Evolutionary conservation across 2,329 filamentous ascomycete genomes (phyloP).

Genomic region (Trichoderma lentiforme): DNA sequence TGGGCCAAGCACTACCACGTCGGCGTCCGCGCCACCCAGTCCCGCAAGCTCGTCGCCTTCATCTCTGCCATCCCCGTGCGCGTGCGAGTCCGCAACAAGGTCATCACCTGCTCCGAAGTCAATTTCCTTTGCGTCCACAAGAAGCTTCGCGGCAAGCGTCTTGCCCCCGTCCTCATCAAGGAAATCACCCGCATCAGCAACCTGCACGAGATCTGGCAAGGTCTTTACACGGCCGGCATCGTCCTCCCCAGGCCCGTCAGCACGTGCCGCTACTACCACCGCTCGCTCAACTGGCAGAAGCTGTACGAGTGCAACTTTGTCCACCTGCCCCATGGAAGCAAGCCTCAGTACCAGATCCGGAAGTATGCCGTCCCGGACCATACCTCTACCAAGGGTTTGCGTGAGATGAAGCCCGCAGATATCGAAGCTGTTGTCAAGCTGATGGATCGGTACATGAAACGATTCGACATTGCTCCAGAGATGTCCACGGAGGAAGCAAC

Average conservation of each 20-base stretch:
- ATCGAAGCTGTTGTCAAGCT: conserved; percentile 71
- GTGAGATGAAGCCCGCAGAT: conserved; percentile 77
- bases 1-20: conserved; percentile 96
- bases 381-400: conserved; percentile 70
- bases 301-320: conserved; percentile 94
- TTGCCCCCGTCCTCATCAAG: conserved; percentile 93
- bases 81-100: conserved; percentile 73
- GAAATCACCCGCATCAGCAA: conserved; percentile 95
- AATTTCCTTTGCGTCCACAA: conserved; percentile 99
- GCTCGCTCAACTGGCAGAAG: conserved; percentile 92
- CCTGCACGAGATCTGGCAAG: conserved; percentile 82
- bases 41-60: conserved; percentile 86
- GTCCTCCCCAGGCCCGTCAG: conserved; percentile 88
- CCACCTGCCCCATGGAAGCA: conserved; percentile 77
- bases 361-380: conserved; percentile 79
- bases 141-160: conserved; percentile 88
- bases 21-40: conserved; percentile 80
- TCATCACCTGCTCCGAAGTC: conserved; percentile 81
- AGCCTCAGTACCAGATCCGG: conserved; percentile 77
- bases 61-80: conserved; percentile 90
- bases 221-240: conserved; percentile 90
- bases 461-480: conserved; percentile 80
- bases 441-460: conserved; percentile 70
- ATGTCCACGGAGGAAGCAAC: conserved; percentile 77
- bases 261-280: conserved; percentile 93